phyloP scores from a whole-genome alignment of 495 filamentous ascomycete genomes.

The Xylaria telfairii region DNA sequence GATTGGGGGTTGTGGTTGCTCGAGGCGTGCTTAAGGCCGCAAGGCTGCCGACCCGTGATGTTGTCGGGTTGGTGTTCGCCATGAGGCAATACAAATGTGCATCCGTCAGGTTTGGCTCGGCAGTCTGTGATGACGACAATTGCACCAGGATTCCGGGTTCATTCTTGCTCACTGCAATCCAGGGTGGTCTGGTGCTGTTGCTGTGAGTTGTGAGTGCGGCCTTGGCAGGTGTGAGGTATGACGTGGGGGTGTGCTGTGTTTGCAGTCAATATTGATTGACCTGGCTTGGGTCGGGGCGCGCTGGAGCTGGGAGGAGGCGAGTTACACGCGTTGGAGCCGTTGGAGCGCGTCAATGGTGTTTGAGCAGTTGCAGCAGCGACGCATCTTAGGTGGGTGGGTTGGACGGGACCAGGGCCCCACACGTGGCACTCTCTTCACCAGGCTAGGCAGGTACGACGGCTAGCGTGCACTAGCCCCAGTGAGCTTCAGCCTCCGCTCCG shows the following conservation, averaged over 20 bases:
- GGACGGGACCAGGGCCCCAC: background rate
- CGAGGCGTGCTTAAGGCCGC: constrained; percentile 33
- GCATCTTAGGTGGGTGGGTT: background rate
- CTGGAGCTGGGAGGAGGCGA: background rate
- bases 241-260: background rate
- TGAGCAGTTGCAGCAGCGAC: background rate
- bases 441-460: background rate
- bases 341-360: constrained; percentile 1
- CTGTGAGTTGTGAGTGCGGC: background rate
- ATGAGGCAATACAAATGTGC: constrained; percentile 23
- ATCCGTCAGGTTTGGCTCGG: background rate
- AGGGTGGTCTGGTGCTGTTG: background rate
- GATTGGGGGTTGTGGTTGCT: constrained; percentile 41
- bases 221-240: background rate
- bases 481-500: background rate
- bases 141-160: background rate
- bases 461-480: background rate
- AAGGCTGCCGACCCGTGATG: constrained; percentile 19
- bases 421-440: constrained; percentile 8
- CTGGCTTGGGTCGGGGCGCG: background rate
- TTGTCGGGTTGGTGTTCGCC: constrained; percentile 28
- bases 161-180: constrained; percentile 4
- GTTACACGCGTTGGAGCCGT: constrained; percentile 6
- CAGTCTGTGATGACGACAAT: background rate
- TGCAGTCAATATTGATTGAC: constrained; percentile 17